Conservation (phyloP, 768 basidiomycete genomes). For the Lactarius vividus region DNA sequence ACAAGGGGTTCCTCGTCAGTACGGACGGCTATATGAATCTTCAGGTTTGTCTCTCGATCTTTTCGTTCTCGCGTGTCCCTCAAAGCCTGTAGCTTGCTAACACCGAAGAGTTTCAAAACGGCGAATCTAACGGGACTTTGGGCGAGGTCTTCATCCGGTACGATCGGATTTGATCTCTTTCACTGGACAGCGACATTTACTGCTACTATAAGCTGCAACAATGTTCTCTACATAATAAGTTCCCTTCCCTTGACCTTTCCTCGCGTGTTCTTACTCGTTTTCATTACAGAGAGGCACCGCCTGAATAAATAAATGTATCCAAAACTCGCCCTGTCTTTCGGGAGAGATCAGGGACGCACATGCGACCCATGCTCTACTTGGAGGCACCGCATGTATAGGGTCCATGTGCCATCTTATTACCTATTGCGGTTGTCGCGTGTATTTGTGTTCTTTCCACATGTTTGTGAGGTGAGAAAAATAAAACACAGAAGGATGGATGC, state of each 20-base stretch:
- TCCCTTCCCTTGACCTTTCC: slow-evolving; percentile 22
- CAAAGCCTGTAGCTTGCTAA: slow-evolving; percentile 81
- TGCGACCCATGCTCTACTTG: background rate
- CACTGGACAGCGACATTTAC: slow-evolving; percentile 21
- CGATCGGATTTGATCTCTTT: slow-evolving; percentile 31
- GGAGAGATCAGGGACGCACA: slow-evolving; percentile 4
- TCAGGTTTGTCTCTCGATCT: slow-evolving; percentile 56
- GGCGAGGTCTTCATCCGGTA: slow-evolving; percentile 99
- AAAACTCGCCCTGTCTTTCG: background rate
- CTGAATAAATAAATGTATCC: slow-evolving; percentile 18
- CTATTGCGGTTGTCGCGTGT: slow-evolving; percentile 5
- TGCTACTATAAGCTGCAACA: slow-evolving; percentile 68
- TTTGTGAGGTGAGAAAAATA: background rate
- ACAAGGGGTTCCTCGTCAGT: slow-evolving; percentile 98
- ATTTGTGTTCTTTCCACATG: background rate
- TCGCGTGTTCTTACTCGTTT: slow-evolving; percentile 7
- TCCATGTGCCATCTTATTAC: slow-evolving; percentile 14
- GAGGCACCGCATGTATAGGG: slow-evolving; percentile 10
- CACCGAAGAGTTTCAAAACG: slow-evolving; percentile 97
- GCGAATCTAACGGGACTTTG: slow-evolving; percentile 91
- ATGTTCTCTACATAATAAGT: slow-evolving; percentile 95
- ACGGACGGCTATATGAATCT: slow-evolving; percentile 99
- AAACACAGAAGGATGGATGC: background rate
- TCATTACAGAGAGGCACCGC: slow-evolving; percentile 26
- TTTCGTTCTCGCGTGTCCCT: slow-evolving; percentile 1